Evolutionary conservation across 805 yeast species (phyloP).

Genomic region (Wickerhamiella vanderwaltii): DNA sequence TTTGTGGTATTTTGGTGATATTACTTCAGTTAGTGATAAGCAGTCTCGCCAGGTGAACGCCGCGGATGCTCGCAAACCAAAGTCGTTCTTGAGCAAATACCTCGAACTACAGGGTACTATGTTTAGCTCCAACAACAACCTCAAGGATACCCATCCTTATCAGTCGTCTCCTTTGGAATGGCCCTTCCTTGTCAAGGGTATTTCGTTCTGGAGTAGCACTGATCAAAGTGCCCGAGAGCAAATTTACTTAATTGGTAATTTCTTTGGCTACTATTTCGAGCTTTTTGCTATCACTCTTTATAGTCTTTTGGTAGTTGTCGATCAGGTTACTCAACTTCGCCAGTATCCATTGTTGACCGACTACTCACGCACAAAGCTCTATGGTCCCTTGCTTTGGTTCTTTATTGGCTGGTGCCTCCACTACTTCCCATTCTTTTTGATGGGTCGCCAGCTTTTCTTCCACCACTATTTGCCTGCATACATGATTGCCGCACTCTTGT

Average conservation of each 20-base stretch:
- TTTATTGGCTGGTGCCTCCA: conserved; percentile 82
- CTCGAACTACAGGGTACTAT: conserved; percentile 73
- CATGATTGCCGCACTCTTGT: conserved; percentile 66
- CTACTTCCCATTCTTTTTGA: conserved; percentile 79
- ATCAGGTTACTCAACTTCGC: conserved; percentile 69
- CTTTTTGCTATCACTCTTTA: conserved; percentile 35
- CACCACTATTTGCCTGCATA: conserved; percentile 97
- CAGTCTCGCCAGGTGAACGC: conserved; percentile 36
- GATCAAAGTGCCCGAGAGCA: conserved; percentile 39
- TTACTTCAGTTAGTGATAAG: conserved; percentile 55
- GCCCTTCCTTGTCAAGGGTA: conserved; percentile 86
- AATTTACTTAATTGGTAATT: conserved; percentile 82
- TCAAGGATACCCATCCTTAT: conserved; percentile 84
- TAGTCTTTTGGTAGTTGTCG: conserved; percentile 54
- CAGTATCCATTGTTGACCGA: conserved; percentile 43
- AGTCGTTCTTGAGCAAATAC: conserved; percentile 76
- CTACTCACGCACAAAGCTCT: conserved; percentile 46
- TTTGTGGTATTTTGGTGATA: conserved; percentile 64
- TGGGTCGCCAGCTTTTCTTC: conserved; percentile 86
- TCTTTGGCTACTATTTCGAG: conserved; percentile 42
- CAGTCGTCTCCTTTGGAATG: conserved; percentile 85
- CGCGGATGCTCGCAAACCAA: conserved; percentile 7
- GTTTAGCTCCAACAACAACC: conserved; percentile 86
- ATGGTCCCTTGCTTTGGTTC: conserved; percentile 71
- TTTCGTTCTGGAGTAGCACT: conserved; percentile 83